Conservation (phyloP, 169 alveolate species). For the Plasmodium fragile region DNA sequence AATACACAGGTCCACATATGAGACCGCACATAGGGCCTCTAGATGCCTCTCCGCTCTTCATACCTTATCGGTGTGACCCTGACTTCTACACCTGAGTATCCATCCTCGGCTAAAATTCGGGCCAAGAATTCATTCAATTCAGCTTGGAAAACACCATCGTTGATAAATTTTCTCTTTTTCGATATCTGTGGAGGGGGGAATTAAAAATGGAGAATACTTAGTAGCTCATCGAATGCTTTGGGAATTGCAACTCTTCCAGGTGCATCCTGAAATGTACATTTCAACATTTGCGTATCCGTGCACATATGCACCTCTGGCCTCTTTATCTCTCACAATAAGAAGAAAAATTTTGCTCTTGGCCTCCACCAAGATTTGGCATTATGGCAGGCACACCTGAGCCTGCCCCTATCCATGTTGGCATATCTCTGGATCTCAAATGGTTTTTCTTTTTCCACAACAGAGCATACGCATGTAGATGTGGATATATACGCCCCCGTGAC, state of each 20-base stretch:
- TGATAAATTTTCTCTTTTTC: conserved; percentile 96
- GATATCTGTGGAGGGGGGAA: conserved; percentile 84
- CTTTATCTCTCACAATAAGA: conserved; percentile 20
- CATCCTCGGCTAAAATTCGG: conserved; percentile 97
- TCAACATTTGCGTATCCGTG: background rate
- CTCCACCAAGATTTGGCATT: background rate
- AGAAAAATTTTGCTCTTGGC: background rate
- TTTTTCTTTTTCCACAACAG: background rate
- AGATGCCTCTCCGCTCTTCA: background rate
- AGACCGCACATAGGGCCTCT: background rate
- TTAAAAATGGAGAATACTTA: background rate
- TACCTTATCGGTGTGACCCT: conserved; percentile 93
- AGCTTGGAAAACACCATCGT: conserved; percentile 99
- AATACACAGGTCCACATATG: conserved; percentile 12
- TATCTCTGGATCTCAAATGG: background rate
- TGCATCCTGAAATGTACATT: background rate
- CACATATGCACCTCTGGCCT: background rate
- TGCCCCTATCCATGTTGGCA: background rate
- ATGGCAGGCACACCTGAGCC: background rate
- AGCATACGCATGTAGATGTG: background rate
- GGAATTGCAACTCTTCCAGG: background rate
- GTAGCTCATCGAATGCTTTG: background rate
- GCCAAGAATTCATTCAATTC: conserved; percentile 98
- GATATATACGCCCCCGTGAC: background rate
- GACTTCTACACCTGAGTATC: conserved; percentile 99